Evolutionary conservation across 345 rosid genomes (phyloP), one percentile per base, ranked within the genome.

Genomic region (Chamaenerion angustifolium): DNA sequence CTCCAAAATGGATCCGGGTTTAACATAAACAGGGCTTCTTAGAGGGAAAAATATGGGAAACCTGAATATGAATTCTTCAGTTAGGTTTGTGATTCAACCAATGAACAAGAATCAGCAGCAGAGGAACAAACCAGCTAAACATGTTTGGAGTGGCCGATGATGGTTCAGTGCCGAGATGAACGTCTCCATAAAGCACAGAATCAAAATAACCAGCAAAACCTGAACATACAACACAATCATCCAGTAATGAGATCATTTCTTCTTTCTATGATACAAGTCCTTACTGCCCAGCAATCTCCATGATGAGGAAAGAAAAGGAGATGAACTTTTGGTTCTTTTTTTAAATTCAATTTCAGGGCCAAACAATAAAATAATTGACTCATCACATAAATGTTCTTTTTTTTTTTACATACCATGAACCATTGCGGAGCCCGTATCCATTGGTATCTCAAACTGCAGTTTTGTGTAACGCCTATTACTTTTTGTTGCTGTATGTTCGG

Each of bases 171-270:
- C 99, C 94, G 17, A 93, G 90, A 75, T 93, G 96, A 16, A 92
- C 81, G 64, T 93, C 96, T 75, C 85, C 79, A 64, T 88, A 93
- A n/a, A 93, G 84, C 14, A 50, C 68, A 1, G 99, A 82, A 68
- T 93, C 88, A 57, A 93, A 93, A 50, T 88, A 84, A 49, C 99
- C 95, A 70, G 94, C 96, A 62, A 93, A 88, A 58, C 96, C 98
- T 92, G 48, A 58, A 55, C 46, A n/a, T n/a, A n/a, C n/a, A n/a
- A n/a, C n/a, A n/a, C n/a, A n/a, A n/a, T n/a, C n/a, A n/a, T n/a
- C n/a, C n/a, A n/a, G n/a, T n/a, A n/a, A n/a, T n/a, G n/a, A n/a
- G n/a, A n/a, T n/a, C n/a, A n/a, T n/a, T n/a, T n/a, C n/a, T n/a
- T n/a, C n/a, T n/a, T n/a, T n/a, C n/a, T n/a, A n/a, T n/a, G n/a